Percentiles rank a stretch among this genome's conserved stretches.
These are phyloP conservation scores for Citrus cavaleriei DNA, from an alignment of 345 rosid species.

Conservation along the genomic window DNA sequence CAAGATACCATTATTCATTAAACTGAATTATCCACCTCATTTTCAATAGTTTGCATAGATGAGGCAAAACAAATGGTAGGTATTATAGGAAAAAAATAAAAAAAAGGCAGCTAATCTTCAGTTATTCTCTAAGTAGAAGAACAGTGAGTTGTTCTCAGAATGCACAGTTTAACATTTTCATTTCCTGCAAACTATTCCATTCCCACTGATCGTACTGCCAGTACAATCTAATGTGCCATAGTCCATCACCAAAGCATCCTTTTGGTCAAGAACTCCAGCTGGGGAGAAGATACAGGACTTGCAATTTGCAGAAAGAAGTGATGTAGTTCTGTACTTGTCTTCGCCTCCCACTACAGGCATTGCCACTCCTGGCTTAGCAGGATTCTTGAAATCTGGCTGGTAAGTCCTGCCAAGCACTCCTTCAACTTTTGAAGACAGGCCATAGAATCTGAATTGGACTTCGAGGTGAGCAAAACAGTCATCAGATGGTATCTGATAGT, in stretches of 20 bases:
- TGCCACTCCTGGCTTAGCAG: slow-evolving; percentile 17
- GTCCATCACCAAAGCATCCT: slow-evolving; percentile 13
- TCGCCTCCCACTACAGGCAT: slow-evolving; percentile 26
- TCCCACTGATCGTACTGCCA: slow-evolving; percentile 35
- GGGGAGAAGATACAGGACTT: slow-evolving; percentile 17
- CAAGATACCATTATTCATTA: slow-evolving; percentile 7
- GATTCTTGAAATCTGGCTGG: slow-evolving; percentile 14
- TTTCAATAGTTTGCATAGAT: background rate
- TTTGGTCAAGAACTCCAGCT: background rate
- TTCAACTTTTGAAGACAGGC: slow-evolving; percentile 4
- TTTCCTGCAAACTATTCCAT: slow-evolving; percentile 61
- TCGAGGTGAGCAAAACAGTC: slow-evolving; percentile 17
- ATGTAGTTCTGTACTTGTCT: slow-evolving; percentile 7
- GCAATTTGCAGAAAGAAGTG: slow-evolving; percentile 8
- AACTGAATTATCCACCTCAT: background rate
- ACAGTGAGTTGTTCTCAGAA: background rate
- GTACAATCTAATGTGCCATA: slow-evolving; percentile 47
- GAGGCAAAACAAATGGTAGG: too few species aligned
- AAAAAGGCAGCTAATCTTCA: too few species aligned
- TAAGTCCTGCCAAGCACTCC: slow-evolving; percentile 22
- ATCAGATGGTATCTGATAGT: slow-evolving; percentile 5
- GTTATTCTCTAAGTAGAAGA: too few species aligned
- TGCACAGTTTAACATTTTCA: slow-evolving; percentile 7
- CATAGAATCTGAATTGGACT: slow-evolving; percentile 17
- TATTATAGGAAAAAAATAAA: too few species aligned